Percentiles rank a stretch among this genome's conserved stretches.
These are phyloP conservation scores for Trichophyton benhamiae DNA, from an alignment of 2,329 filamentous ascomycete species.

Conservation along the genomic window DNA sequence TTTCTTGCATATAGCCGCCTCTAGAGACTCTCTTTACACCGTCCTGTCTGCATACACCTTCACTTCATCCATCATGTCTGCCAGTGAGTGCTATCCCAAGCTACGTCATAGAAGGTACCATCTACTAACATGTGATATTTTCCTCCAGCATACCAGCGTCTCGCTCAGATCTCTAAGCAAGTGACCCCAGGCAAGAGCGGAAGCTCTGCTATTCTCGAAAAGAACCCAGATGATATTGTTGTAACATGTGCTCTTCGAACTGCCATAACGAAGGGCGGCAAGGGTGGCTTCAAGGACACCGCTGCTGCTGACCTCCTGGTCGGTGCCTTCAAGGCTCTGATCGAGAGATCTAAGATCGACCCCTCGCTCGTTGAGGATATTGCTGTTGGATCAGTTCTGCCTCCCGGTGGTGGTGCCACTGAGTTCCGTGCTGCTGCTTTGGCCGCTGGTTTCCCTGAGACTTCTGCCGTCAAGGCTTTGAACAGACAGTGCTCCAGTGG, in stretches of 20 bases:
- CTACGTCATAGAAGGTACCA: slow-evolving; percentile 8
- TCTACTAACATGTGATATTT: slow-evolving; percentile 15
- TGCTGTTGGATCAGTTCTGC: slow-evolving; percentile 78
- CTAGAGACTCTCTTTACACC: slow-evolving; percentile 4
- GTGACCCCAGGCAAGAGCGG: slow-evolving; percentile 32
- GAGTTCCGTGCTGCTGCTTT: slow-evolving; percentile 90
- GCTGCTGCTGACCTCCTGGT: slow-evolving; percentile 72
- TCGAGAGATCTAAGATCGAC: slow-evolving; percentile 79
- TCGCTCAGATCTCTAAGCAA: slow-evolving; percentile 48
- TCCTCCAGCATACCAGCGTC: slow-evolving; percentile 43
- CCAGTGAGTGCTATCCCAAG: slow-evolving; percentile 22
- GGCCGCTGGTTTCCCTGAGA: slow-evolving; percentile 79
- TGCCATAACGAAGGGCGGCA: slow-evolving; percentile 82
- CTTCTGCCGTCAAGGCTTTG: slow-evolving; percentile 70
- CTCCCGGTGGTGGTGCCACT: slow-evolving; percentile 86
- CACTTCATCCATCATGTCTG: slow-evolving; percentile 30
- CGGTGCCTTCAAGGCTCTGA: slow-evolving; percentile 67
- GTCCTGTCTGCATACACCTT: slow-evolving; percentile 9
- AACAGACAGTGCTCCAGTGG: slow-evolving; percentile 94
- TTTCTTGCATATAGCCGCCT: not conserved
- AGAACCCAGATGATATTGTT: slow-evolving; percentile 60
- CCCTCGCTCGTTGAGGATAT: slow-evolving; percentile 83
- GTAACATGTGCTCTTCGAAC: slow-evolving; percentile 87
- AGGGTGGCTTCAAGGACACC: slow-evolving; percentile 93
- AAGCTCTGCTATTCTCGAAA: slow-evolving; percentile 26